These are phyloP conservation scores for Ilex paraguariensis DNA, from an alignment of 305 asterid genomes.

Conservation along the genomic window DNA sequence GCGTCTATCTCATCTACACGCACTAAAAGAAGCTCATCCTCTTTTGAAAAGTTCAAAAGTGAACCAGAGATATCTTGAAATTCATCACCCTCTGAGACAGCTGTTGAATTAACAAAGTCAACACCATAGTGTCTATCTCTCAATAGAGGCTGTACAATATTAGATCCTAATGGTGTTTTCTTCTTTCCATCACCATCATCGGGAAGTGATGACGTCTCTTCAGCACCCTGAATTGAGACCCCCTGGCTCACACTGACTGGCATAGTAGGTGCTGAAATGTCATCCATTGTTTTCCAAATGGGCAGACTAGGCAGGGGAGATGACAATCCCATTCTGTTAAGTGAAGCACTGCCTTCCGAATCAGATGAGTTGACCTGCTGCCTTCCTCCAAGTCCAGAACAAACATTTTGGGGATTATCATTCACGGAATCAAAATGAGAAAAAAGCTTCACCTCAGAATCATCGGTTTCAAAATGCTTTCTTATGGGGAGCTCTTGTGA, in stretches of 20 bases:
- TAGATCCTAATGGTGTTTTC: slow-evolving; percentile 27
- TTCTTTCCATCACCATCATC: slow-evolving; percentile 34
- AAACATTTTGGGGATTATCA: slow-evolving; percentile 34
- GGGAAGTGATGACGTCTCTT: slow-evolving; percentile 21
- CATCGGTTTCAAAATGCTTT: slow-evolving; percentile 5
- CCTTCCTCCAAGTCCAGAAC: slow-evolving; percentile 38
- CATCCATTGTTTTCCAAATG: slow-evolving; percentile 33
- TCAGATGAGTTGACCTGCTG: slow-evolving; percentile 37
- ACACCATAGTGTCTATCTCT: slow-evolving; percentile 18
- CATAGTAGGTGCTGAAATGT: slow-evolving; percentile 33
- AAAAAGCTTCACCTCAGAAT: slow-evolving; percentile 25
- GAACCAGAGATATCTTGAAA: slow-evolving; percentile 72
- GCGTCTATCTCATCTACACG: slow-evolving; percentile 50
- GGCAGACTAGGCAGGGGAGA: slow-evolving; percentile 29
- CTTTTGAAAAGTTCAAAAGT: slow-evolving; percentile 83
- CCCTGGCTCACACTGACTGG: slow-evolving; percentile 33
- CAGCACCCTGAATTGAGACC: slow-evolving; percentile 28
- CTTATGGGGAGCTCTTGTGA: slow-evolving; percentile 18
- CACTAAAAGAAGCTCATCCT: slow-evolving; percentile 51
- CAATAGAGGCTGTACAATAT: slow-evolving; percentile 19
- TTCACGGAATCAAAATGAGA: slow-evolving; percentile 28
- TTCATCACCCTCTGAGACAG: slow-evolving; percentile 47
- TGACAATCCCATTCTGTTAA: slow-evolving; percentile 30
- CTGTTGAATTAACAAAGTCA: slow-evolving; percentile 17
- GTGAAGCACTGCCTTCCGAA: slow-evolving; percentile 41